These are phyloP conservation scores for Hevea brasiliensis DNA, from an alignment of 345 rosid species.

Conservation along the genomic window DNA sequence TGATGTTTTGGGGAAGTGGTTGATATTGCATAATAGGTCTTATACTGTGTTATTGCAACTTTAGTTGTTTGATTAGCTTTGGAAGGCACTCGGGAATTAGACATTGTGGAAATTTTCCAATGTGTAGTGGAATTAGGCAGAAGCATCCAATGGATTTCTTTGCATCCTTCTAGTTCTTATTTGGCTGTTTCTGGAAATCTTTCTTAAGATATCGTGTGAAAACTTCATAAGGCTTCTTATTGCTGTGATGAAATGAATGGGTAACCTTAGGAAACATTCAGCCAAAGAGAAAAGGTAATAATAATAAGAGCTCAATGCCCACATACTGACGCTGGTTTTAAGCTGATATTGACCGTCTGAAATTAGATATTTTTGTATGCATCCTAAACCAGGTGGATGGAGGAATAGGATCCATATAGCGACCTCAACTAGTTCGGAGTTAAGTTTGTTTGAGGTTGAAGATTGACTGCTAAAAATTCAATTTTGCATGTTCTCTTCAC, in stretches of 20 bases:
- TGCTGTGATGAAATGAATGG: background rate
- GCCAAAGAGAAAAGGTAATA: background rate
- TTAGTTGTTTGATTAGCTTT: background rate
- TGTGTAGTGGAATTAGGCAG: background rate
- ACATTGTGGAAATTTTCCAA: background rate
- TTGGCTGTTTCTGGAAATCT: background rate
- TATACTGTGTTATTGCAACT: background rate
- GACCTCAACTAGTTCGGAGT: background rate
- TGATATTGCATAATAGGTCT: background rate
- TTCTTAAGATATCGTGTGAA: background rate
- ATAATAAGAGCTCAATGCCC: background rate
- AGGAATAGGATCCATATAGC: background rate
- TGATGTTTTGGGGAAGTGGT: background rate
- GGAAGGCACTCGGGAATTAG: slow-evolving; percentile 1
- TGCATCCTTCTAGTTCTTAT: background rate
- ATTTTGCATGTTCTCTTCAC: background rate
- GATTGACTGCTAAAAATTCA: background rate
- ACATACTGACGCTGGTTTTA: background rate
- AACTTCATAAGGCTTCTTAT: background rate
- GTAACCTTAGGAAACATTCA: background rate
- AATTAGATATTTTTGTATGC: background rate
- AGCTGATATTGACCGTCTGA: background rate
- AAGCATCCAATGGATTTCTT: background rate
- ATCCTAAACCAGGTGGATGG: background rate
- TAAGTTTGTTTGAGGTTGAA: background rate